Percentiles rank a stretch among this genome's conserved stretches.
phyloP scores from a whole-genome alignment of 306 rosid genomes.

The Prunus davidiana region DNA sequence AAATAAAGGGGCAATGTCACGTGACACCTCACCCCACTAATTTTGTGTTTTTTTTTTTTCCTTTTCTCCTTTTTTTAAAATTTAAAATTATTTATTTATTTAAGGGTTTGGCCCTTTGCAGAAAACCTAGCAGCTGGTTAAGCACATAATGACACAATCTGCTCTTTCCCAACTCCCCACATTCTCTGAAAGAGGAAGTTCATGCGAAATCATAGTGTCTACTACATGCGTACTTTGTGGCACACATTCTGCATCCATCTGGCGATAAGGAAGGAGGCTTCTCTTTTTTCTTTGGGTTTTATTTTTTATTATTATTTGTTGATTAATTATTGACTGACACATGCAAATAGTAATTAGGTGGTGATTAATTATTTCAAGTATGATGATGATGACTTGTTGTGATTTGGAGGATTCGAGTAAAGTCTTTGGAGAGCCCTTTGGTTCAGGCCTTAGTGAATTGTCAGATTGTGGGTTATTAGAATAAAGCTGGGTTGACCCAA shows the following conservation, averaged over 20 bases:
- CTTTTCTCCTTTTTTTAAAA: no score
- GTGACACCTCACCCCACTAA: conserved; percentile 35
- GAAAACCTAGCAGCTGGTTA: conserved; percentile 3
- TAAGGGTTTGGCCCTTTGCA: not conserved
- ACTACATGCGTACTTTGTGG: conserved; percentile 48
- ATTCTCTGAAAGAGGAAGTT: conserved; percentile 35
- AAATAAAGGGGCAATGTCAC: conserved; percentile 33
- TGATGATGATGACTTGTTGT: conserved; percentile 2
- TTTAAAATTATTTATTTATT: no score
- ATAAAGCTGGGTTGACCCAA: conserved; percentile 37
- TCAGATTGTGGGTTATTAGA: conserved; percentile 21
- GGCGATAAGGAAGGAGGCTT: not conserved
- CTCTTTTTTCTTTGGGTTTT: not conserved
- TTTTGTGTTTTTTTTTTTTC: not conserved
- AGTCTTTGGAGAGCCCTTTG: conserved; percentile 16
- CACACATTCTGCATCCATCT: conserved; percentile 19
- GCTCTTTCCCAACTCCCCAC: conserved; percentile 40
- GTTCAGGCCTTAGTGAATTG: conserved; percentile 22
- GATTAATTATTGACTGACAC: conserved; percentile 15
- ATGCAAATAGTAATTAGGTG: not conserved
- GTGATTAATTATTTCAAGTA: not conserved
- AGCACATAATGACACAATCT: conserved; percentile 15
- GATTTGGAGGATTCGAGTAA: conserved; percentile 10
- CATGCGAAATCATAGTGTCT: conserved; percentile 64
- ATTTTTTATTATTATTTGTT: no score